Percentiles rank a stretch among this genome's conserved stretches.
These are phyloP conservation scores for Mucor plumbeus DNA, from an alignment of 371 early-diverging fungal genomes.

Conservation along the genomic window DNA sequence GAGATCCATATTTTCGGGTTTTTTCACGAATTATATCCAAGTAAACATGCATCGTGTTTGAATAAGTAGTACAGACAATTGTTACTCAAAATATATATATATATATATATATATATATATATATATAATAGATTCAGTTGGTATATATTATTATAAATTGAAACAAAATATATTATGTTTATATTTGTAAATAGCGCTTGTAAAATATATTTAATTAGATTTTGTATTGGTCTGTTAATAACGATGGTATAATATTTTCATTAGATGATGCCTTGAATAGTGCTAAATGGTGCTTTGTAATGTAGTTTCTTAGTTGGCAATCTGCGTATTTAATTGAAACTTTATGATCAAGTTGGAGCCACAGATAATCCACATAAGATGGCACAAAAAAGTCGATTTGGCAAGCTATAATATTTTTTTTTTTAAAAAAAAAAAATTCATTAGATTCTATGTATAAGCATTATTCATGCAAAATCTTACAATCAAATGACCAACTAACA, in stretches of 20 bases:
- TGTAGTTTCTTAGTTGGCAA: constrained; percentile 37
- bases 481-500: constrained; percentile 38
- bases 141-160: too few relatives aligned
- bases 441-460: neutral
- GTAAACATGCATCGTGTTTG: too few relatives aligned
- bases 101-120: too few relatives aligned
- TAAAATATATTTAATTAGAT: neutral
- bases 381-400: constrained; percentile 50
- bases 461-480: constrained; percentile 11
- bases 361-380: constrained; percentile 35
- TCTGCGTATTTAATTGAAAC: constrained; percentile 12
- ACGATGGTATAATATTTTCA: constrained; percentile 20
- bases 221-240: constrained; percentile 10
- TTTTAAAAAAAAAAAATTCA: neutral
- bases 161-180: too few relatives aligned
- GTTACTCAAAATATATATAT: too few relatives aligned
- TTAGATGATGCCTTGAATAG: constrained; percentile 23
- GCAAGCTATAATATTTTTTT: constrained; percentile 29
- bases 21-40: too few relatives aligned
- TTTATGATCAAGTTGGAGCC: constrained; percentile 20
- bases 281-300: constrained; percentile 27
- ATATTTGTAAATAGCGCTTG: too few relatives aligned
- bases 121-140: too few relatives aligned
- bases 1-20: too few relatives aligned
- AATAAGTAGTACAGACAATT: too few relatives aligned